Evolutionary conservation across 257 asterid species (phyloP).

Genomic region (Solanum virginianum): DNA sequence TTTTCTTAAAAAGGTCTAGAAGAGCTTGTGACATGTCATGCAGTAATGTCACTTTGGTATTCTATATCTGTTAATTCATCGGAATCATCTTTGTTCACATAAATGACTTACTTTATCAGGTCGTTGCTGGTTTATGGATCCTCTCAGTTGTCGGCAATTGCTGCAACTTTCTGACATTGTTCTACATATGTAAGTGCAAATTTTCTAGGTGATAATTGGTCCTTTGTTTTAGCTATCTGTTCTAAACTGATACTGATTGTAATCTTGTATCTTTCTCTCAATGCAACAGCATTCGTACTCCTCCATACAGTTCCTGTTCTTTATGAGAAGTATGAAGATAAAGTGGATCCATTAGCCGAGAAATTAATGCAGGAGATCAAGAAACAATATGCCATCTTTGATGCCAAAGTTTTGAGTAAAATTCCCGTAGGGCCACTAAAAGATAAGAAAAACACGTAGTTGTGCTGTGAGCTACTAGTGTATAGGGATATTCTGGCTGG

Average conservation of each 20-base stretch:
- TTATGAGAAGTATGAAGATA: slow-evolving; percentile 68
- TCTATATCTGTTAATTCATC: background rate
- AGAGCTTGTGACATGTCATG: background rate
- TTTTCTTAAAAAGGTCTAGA: background rate
- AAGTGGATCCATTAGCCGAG: slow-evolving; percentile 62
- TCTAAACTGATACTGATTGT: background rate
- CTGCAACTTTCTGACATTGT: slow-evolving; percentile 73
- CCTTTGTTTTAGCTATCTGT: background rate
- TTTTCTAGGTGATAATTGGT: background rate
- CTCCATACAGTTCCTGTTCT: slow-evolving; percentile 69
- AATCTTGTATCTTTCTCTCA: background rate
- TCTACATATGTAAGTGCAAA: slow-evolving; percentile 42
- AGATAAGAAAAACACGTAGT: slow-evolving; percentile 43
- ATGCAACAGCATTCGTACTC: slow-evolving; percentile 41
- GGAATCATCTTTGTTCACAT: background rate
- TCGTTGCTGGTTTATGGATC: slow-evolving; percentile 55
- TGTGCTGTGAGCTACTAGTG: background rate
- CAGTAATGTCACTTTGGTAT: background rate
- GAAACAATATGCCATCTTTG: slow-evolving; percentile 58
- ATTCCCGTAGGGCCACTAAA: slow-evolving; percentile 48
- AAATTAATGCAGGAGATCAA: slow-evolving; percentile 46
- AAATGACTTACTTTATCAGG: slow-evolving; percentile 21
- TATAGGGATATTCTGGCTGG: background rate
- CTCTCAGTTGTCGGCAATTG: slow-evolving; percentile 64
- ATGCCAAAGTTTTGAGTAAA: slow-evolving; percentile 57